Evolutionary conservation across 106 monocot species (phyloP), one percentile per base, ranked within the genome.

Genomic region (Allium fistulosum): DNA sequence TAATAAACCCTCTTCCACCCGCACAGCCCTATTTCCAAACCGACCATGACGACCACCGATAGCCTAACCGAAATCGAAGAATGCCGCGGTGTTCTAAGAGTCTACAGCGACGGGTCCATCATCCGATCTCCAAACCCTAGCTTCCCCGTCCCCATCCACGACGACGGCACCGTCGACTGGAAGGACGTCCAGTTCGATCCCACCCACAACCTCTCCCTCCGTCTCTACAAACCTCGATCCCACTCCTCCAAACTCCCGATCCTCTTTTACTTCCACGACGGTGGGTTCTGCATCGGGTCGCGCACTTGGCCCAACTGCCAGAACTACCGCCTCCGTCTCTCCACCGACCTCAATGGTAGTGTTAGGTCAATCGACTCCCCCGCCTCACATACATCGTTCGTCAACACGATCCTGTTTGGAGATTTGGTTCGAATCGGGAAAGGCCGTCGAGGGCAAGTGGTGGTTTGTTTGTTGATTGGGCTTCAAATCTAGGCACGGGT

Each of bases 221-320:
- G 86, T 58, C 83, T 90, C 62, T 90, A 90, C 81, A 63, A 65
- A 9, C 85, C 90, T 2, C 74, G 66, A 7, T 5, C 17, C 17
- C 69, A 61, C 6, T 26, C 37, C 17, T 37, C 59, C 63, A 81
- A 77, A 22, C 71, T 94, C 59, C 94, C 94, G 5, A 71, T 90
- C 50, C 74, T 94, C 74, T 86, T 74, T 83, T 94, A 94, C 87
- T 90, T 84, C 84, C 94, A 94, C 57, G 94, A 90, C 52, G 94
- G 89, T 26, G 94, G 94, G 10, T 94, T 74, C 81, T 94, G 93
- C 79, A 75, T 94, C 61, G 89, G 93, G 17, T 86, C 89, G 48
- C 83, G 83, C 64, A 78, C 89, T 7, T 94, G 93, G 89, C 81
- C 86, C 67, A 84, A 86, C 77, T 80, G 57, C 71, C 93, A 89